Base-by-base conservation (phyloP, 768 basidiomycete species). In the Infundibulicybe gibba region DNA sequence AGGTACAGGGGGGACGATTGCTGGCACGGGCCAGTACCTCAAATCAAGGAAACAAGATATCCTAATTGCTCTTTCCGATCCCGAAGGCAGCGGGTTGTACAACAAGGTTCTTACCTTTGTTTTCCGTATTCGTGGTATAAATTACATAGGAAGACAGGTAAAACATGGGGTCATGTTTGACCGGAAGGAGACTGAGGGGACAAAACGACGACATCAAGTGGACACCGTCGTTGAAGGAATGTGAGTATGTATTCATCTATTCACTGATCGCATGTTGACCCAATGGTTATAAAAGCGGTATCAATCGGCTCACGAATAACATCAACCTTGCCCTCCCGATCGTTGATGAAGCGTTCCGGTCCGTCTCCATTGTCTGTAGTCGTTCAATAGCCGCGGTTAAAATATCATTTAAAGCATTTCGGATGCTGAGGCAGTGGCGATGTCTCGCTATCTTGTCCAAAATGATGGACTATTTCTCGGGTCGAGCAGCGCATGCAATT, bases 1-100 rank as follows among this genome's bases (percentile, higher is more conserved):
- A 87, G 91, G 93, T n/a, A 97, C 95, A 2, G 95, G 97, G 5
- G 97, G 97, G 11, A 98, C 95, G 3, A 80, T 99, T 43, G 87
- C 93, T 2, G 95, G 95, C 0, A 79, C 75, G 4, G 94, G 91
- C 0, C 76, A 69, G 43, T 95, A 76, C 58, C 68, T 99, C 44
- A 95, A 94, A 67, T 79, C 79, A 10, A 79, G 81, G 72, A 74
- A 88, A 40, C 72, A 80, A 17, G 69, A 77, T 47, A 54, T 94
- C 39, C 58, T 79, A 11, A 76, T 98, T 10, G 83, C 84, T 5
- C 74, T 99, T 42, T 77, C 90, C 10, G 97, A 99, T 65, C 94
- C 94, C 0, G 87, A 94, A 57, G 95, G 95, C 8, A 94, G 90
- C 56, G 97, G 97, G 1, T 68, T 99, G 43, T 97, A 86, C 66